These are phyloP conservation scores for Venturia pyrina DNA, from an alignment of 2,329 filamentous ascomycete species.

Conservation along the genomic window DNA sequence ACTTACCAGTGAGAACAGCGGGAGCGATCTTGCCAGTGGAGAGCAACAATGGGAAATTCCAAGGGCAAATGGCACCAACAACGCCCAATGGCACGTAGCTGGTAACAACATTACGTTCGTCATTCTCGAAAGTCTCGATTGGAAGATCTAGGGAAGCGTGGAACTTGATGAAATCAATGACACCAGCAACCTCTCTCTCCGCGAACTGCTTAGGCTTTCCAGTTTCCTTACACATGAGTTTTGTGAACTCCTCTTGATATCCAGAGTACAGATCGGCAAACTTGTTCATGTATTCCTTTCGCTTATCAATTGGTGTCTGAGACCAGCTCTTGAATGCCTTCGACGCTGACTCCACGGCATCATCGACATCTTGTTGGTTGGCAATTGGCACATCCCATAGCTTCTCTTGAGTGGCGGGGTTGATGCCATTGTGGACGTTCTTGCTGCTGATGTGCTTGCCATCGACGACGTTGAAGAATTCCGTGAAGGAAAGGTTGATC, in stretches of 20 bases:
- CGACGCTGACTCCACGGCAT: slow-evolving; percentile 25
- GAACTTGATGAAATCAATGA: slow-evolving; percentile 5
- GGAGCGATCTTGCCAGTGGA: slow-evolving; percentile 46
- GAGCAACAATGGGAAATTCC: slow-evolving; percentile 45
- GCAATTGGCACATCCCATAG: slow-evolving; percentile 22
- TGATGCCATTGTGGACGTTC: slow-evolving; percentile 13
- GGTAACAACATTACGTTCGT: slow-evolving; percentile 37
- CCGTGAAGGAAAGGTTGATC: slow-evolving; percentile 26
- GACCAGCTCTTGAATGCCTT: slow-evolving; percentile 28
- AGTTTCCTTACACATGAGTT: slow-evolving; percentile 26
- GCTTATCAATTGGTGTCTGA: slow-evolving; percentile 23
- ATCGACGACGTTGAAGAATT: slow-evolving; percentile 30
- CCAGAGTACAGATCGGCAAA: slow-evolving; percentile 23
- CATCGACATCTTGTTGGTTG: slow-evolving; percentile 28
- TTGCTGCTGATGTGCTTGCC: slow-evolving; percentile 24
- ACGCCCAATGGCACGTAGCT: slow-evolving; percentile 39
- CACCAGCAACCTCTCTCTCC: slow-evolving; percentile 6
- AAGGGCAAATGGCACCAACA: slow-evolving; percentile 30
- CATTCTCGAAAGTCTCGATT: slow-evolving; percentile 33
- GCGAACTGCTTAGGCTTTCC: slow-evolving; percentile 25
- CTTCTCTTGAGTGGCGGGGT: slow-evolving; percentile 13
- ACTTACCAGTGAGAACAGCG: slow-evolving; percentile 38
- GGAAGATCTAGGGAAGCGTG: slow-evolving; percentile 25
- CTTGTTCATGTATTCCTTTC: slow-evolving; percentile 26
- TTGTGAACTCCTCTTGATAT: slow-evolving; percentile 26